Evolutionary conservation across 495 filamentous ascomycete genomes (phyloP), one percentile per base, ranked within the genome.

Genomic region (Penicillium chermesinum): DNA sequence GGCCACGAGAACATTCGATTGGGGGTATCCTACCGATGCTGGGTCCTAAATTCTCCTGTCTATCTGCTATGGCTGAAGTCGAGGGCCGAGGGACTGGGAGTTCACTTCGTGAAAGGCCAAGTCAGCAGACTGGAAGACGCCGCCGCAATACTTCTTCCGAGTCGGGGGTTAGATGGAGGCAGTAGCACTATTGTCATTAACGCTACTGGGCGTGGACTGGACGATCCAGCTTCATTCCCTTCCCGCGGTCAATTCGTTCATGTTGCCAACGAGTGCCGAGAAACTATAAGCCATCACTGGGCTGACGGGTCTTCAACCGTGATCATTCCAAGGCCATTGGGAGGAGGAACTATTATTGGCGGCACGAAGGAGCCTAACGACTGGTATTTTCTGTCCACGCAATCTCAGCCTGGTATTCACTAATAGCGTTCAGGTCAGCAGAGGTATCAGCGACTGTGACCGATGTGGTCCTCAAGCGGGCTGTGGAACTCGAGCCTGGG

Each of bases 281-380:
- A 55, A 10, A 76, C 77, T 0, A 59, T 79, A 10, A 79, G 75
- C 21, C 52, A 71, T 21, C 67, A 79, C 48, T 71, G 75, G 40
- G 63, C 65, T 8, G 70, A 30, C 10, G 25, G 25, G 10, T 30
- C 25, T 10, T 30, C 25, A 4, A 30, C 25, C 1, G 77, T 78
- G 49, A 68, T 62, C 27, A 67, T 80, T 0, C 73, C 76, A 1
- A 65, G 77, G 1, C 65, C 64, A 15, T 69, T 72, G 27, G 65
- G 72, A 5, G 73, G 75, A n/a, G 77, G 76, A 0, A 79, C 76
- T 0, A 57, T 79, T 6, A 70, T 80, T 18, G 77, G 77, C 6
- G 77, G 76, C 0, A 79, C 76, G 2, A 79, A 77, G 48, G 71
- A 79, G 54, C 65, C 69, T 3, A 59, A 70, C 35, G 65, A 76